Conservation (phyloP, 2,329 filamentous ascomycete species). For the Rutstroemia sp. region DNA sequence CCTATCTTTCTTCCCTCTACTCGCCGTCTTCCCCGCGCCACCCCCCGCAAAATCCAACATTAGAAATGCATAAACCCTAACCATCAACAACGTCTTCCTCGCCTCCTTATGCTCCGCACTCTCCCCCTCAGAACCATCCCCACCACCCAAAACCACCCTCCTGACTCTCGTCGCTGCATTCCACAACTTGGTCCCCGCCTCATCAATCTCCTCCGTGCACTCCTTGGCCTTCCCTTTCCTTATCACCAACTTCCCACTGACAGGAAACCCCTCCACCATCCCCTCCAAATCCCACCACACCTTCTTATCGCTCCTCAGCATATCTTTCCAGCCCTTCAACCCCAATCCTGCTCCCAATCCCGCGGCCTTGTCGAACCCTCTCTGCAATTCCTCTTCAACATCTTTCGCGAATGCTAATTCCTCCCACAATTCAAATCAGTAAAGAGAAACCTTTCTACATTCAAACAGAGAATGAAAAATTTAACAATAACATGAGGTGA, state of each 20-base stretch:
- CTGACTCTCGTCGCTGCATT: constrained; percentile 53
- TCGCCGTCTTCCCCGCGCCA: constrained; percentile 7
- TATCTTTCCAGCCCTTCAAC: not conserved
- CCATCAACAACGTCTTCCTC: constrained; percentile 25
- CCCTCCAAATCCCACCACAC: not conserved
- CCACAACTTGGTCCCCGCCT: constrained; percentile 53
- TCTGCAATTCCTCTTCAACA: not conserved
- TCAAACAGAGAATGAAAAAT: not conserved
- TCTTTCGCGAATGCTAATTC: not conserved
- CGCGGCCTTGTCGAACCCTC: not conserved
- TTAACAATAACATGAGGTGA: not conserved
- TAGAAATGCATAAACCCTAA: constrained; percentile 54
- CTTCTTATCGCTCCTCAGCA: not conserved
- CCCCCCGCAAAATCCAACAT: constrained; percentile 53
- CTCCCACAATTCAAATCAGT: not conserved
- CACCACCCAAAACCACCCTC: constrained; percentile 17
- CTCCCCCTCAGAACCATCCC: not conserved
- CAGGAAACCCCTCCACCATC: not conserved
- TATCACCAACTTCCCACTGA: not conserved
- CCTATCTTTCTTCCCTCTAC: constrained; percentile 21
- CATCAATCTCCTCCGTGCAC: constrained; percentile 42
- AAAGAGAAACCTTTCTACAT: not conserved
- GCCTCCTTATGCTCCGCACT: not conserved
- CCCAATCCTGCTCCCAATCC: not conserved
- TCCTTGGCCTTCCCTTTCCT: not conserved